Base-by-base conservation (phyloP, 148 eudicot genomes). In the Drosera capensis region DNA sequence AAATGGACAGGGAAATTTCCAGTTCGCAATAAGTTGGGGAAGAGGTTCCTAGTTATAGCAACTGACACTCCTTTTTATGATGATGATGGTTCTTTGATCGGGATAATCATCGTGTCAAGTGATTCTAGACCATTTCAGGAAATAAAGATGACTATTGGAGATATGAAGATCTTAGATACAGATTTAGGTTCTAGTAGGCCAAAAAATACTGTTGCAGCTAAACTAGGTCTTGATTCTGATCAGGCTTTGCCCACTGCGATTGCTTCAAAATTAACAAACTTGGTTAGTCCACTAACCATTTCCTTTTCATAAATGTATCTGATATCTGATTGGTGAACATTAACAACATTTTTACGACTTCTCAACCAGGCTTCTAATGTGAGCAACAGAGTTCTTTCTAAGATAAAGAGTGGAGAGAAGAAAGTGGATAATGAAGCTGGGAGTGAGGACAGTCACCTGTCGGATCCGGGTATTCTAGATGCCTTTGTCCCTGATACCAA, bases 1-100 rank as follows among this genome's bases (percentile, higher is more conserved):
- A 68, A 62, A 45, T 90, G 99, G 99, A 78, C 82, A 0, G 99
- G 99, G 25, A 77, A 71, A 62, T 71, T 90, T 51, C 87, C 99
- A 18, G 81, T 81, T 21, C 69, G 40, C 47, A 57, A 61, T 42
- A 90, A 80, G 67, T 54, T 23, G 49, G 95, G 95, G 26, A 62
- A 57, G 3, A 80, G 52, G 64, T 57, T 80, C 45, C 6, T 64
- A 36, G 58, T 71, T 11, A 17, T 80, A 28, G 73, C 69, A 15
- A 84, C 87, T 15, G 68, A 76, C 54, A 75, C 93, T n/a, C 99
- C 86, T 1, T 75, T 80, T 50, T 81, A 73, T 46, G 84, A 90
- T 49, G 99, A 90, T 35, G 75, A 75, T 56, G 93, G 78, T 9
- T 56, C 62, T 41, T 68, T 90, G 57, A 60, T 73, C 17, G 97